phyloP scores from a whole-genome alignment of 225 moss, liverwort and hornwort species.

The Marchantia polymorpha region DNA sequence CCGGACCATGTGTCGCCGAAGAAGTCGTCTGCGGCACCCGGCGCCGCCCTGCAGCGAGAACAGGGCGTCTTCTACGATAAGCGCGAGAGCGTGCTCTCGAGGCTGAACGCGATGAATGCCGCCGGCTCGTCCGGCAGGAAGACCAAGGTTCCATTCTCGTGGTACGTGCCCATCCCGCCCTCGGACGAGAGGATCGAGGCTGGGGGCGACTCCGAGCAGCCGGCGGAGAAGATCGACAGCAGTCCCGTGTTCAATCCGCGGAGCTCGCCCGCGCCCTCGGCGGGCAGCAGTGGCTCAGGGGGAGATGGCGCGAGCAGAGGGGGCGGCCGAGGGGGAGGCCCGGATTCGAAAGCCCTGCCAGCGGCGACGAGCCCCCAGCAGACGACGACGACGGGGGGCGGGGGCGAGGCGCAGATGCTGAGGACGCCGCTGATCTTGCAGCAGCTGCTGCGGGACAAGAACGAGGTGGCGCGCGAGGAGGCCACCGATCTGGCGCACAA shows the following conservation, averaged over 20 bases:
- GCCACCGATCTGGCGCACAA: conserved; percentile 5
- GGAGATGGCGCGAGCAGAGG: no score
- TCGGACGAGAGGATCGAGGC: background rate
- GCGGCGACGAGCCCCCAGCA: background rate
- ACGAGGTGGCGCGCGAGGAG: conserved; percentile 18
- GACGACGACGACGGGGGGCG: background rate
- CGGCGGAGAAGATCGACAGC: background rate
- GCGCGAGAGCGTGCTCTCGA: background rate
- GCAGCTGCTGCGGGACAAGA: conserved; percentile 17
- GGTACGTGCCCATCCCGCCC: conserved; percentile 1
- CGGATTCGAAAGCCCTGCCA: background rate
- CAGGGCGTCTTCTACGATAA: conserved; percentile 4
- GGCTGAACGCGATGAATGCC: background rate
- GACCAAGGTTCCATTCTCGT: conserved; percentile 4
- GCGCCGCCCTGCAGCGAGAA: background rate
- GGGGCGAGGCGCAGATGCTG: background rate
- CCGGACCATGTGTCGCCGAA: conserved; percentile 1
- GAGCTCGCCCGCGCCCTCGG: no score
- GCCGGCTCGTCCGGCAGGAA: conserved; percentile 3
- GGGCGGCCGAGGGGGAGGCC: background rate
- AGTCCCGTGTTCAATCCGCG: background rate
- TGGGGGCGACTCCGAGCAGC: background rate
- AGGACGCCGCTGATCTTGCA: conserved; percentile 13
- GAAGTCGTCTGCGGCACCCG: background rate
- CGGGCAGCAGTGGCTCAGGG: background rate